Conservation (phyloP, 768 basidiomycete genomes). For the Hericium rajendrae region DNA sequence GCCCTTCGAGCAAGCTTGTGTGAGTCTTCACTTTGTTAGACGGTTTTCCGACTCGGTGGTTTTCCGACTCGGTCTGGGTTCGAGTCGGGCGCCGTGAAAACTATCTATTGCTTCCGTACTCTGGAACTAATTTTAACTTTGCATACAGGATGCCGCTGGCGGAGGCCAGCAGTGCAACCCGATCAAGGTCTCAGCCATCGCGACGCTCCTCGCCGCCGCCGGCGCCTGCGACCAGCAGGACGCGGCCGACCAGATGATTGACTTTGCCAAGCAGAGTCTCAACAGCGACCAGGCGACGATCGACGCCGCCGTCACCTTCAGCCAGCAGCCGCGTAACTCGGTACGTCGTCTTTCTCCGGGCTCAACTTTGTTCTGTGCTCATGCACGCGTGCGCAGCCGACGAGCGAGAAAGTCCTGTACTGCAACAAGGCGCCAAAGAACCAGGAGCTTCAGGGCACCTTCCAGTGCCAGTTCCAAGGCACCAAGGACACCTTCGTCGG, state of each 20-base stretch:
- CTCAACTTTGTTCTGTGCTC: not conserved
- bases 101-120: not conserved
- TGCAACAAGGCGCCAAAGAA: conserved; percentile 46
- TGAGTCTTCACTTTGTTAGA: conserved; percentile 18
- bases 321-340: conserved; percentile 49
- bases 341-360: conserved; percentile 20
- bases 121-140: too few species aligned
- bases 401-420: conserved; percentile 36
- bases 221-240: conserved; percentile 35
- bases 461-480: conserved; percentile 50
- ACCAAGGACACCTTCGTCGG: conserved; percentile 38
- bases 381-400: conserved; percentile 23
- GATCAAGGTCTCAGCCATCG: conserved; percentile 43
- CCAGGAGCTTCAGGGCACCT: conserved; percentile 41
- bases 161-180: conserved; percentile 51
- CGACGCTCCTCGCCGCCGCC: conserved; percentile 47
- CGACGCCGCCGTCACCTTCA: conserved; percentile 40
- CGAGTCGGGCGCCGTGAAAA: not conserved
- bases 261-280: conserved; percentile 36
- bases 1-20: conserved; percentile 40
- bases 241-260: conserved; percentile 39
- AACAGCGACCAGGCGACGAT: conserved; percentile 40
- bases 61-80: not conserved
- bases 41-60: not conserved
- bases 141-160: conserved; percentile 38